Base-by-base conservation (phyloP, 176 grass and related monocot genomes). In the Pontederia crassipes region DNA sequence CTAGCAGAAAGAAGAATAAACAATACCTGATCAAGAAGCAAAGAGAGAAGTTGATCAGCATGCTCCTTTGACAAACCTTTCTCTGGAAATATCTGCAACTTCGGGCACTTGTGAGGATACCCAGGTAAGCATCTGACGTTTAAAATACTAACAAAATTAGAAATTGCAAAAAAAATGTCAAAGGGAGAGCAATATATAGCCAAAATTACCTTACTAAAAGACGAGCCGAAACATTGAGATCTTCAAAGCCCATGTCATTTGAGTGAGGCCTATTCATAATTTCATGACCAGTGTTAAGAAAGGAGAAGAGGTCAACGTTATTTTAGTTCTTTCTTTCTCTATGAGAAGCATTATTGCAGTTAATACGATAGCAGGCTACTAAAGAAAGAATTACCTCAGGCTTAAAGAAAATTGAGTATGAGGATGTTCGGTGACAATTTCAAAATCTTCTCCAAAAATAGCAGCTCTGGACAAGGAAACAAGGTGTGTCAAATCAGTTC, bases 71-170 rank as follows among this genome's bases (percentile, higher is more conserved):
- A 85, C 64, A 96, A 85, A 48, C 79, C 72, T 75, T 85, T 83
- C 72, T 90, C 83, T 76, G 78, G 76, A 53, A 72, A 32, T 55
- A 96, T 69, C 58, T 81, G 68, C 55, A 96, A 84, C 78, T 90
- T 96, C 28, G 92, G 92, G 55, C 92, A 88, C 70, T 96, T 96
- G 73, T 96, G 81, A 67, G 92, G 92, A 75, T 96, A 96, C 46
- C 87, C 92, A 88, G 86, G 73, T 66, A 85, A 85, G 56, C 78
- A 90, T 80, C 92, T 96, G 68, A 58, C 59, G 45, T 72, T 62
- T 27, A 68, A 9, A 65, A 73, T 66, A 56, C 70, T 66, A 76
- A 62, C 17, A 16, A 18, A 29, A 48, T 51, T 59, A 14, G 57
- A 58, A 46, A 3, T 54, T 58, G 32, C 52, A 69, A 45, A 11